Percentiles rank a stretch among this genome's conserved stretches.
These are phyloP conservation scores for Suillus americanus DNA, from an alignment of 768 basidiomycete species.

Conservation along the genomic window DNA sequence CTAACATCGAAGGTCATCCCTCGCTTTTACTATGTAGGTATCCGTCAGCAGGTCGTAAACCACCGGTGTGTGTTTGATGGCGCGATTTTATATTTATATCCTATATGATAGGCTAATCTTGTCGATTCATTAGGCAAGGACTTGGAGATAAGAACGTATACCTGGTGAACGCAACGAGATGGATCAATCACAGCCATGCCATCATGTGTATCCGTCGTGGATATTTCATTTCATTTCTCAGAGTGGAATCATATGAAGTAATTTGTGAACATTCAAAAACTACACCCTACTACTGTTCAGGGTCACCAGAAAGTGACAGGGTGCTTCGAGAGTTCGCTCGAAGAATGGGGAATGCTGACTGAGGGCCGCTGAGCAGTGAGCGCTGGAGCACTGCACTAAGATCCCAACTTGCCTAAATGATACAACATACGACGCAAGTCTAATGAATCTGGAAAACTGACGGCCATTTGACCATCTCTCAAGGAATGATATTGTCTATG, in stretches of 20 bases:
- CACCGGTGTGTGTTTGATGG: constrained; percentile 26
- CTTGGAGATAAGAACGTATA: constrained; percentile 48
- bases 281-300: constrained; percentile 42
- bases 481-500: background rate
- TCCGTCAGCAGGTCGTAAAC: constrained; percentile 47
- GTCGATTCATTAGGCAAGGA: constrained; percentile 29
- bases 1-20: constrained; percentile 44
- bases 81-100: background rate
- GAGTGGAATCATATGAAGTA: background rate
- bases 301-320: constrained; percentile 50
- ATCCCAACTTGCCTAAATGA: background rate
- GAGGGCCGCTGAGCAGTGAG: background rate
- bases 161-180: constrained; percentile 56
- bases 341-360: constrained; percentile 40
- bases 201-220: constrained; percentile 48
- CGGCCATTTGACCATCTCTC: background rate
- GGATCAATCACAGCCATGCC: constrained; percentile 52
- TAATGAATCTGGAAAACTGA: background rate
- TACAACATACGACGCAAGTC: background rate
- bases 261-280: constrained; percentile 34
- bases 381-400: background rate
- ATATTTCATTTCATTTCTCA: constrained; percentile 9
- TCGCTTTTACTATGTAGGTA: constrained; percentile 48
- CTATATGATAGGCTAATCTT: background rate
- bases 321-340: constrained; percentile 45